Conservation (phyloP, 2,329 filamentous ascomycete genomes). For the Trichophyton simii region DNA sequence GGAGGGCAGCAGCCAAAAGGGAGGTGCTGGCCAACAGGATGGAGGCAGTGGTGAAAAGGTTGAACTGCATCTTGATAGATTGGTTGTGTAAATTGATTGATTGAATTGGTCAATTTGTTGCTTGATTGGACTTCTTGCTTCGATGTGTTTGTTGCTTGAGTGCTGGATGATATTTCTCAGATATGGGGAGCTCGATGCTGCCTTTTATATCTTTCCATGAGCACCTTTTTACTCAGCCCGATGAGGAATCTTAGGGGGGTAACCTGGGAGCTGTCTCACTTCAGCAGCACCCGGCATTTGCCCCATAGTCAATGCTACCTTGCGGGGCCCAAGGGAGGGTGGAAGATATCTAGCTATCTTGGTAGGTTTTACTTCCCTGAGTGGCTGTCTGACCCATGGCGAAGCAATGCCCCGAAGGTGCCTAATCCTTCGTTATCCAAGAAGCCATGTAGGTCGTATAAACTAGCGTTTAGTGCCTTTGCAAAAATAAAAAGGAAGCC, state of each 20-base stretch:
- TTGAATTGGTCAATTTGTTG: neutral
- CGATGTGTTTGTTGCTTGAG: neutral
- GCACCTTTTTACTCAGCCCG: neutral
- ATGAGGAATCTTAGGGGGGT: neutral
- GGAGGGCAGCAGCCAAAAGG: constrained; percentile 14
- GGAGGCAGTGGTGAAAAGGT: constrained; percentile 18
- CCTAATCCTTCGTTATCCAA: neutral
- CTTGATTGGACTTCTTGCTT: neutral
- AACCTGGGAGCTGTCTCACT: neutral
- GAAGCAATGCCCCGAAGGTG: neutral
- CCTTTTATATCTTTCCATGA: neutral
- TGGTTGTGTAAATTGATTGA: neutral
- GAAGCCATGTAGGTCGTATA: neutral
- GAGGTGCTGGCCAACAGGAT: constrained; percentile 15
- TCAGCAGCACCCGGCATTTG: neutral
- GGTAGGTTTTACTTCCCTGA: neutral
- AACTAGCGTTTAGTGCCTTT: neutral
- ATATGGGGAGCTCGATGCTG: neutral
- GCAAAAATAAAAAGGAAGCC: neutral
- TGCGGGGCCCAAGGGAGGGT: neutral
- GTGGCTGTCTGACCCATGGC: neutral
- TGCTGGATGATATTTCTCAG: neutral
- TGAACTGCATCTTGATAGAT: constrained; percentile 20
- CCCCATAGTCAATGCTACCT: neutral
- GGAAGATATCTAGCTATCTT: neutral